phyloP scores from a whole-genome alignment of 352 stramenopile genomes.

The Phytophthora meadii region DNA sequence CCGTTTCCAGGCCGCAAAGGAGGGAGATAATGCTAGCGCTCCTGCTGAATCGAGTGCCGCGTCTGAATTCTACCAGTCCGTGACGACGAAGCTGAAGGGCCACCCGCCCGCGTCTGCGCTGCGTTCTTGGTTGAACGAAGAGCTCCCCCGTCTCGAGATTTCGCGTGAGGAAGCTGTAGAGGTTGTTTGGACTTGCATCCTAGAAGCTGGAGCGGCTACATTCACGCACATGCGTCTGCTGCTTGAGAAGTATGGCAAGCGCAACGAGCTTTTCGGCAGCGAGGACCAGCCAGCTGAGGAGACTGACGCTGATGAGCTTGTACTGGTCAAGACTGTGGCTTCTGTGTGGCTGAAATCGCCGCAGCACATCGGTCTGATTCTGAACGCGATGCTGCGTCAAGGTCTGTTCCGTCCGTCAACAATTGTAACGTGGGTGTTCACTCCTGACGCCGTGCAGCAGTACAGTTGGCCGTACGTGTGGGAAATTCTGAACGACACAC shows the following conservation, averaged over 20 bases:
- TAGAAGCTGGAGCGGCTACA: constrained; percentile 79
- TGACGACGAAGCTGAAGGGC: constrained; percentile 73
- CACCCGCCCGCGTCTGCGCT: constrained; percentile 63
- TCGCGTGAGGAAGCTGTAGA: constrained; percentile 63
- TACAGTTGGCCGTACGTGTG: constrained; percentile 92
- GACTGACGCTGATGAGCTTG: constrained; percentile 49
- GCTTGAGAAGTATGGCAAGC: constrained; percentile 79
- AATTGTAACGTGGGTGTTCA: constrained; percentile 85
- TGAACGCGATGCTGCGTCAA: constrained; percentile 84
- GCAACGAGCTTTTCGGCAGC: constrained; percentile 53
- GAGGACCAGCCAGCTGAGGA: constrained; percentile 39
- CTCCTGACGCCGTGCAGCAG: constrained; percentile 80
- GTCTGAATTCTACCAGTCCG: constrained; percentile 63
- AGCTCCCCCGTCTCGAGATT: constrained; percentile 51
- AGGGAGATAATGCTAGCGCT: constrained; percentile 18
- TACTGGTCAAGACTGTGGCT: constrained; percentile 72
- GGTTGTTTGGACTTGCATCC: constrained; percentile 77
- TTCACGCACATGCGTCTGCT: constrained; percentile 86
- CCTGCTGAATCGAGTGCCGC: constrained; percentile 21
- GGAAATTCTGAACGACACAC: constrained; percentile 78
- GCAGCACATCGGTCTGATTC: constrained; percentile 82
- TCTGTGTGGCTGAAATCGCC: constrained; percentile 85
- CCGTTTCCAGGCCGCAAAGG: constrained; percentile 51
- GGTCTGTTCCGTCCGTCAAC: constrained; percentile 69
- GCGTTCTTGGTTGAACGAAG: constrained; percentile 67